A percentile compares a stretch with the other conserved stretches of the same genome.
Conservation (phyloP, 2,329 filamentous ascomycete genomes). For the Thelonectria blattea region DNA sequence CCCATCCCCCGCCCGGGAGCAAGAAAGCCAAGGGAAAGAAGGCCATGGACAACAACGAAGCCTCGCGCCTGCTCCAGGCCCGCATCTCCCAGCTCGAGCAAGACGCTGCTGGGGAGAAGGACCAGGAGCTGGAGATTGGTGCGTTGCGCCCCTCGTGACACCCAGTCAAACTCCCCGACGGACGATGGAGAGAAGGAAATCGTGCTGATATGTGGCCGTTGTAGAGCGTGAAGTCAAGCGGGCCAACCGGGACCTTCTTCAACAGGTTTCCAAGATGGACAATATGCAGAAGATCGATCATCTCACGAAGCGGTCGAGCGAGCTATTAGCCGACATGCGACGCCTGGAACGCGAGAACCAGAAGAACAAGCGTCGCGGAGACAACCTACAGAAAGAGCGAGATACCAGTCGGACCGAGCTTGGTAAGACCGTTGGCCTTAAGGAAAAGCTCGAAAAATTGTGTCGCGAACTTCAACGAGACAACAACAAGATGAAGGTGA, state of each 20-base stretch:
- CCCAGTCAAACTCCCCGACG: constrained; percentile 16
- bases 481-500: constrained; percentile 96
- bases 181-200: constrained; percentile 16
- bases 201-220: constrained; percentile 38
- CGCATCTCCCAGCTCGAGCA: constrained; percentile 96
- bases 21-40: constrained; percentile 91
- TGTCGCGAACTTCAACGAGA: constrained; percentile 94
- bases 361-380: constrained; percentile 94
- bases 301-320: constrained; percentile 88
- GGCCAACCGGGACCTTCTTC: constrained; percentile 87
- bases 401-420: constrained; percentile 87
- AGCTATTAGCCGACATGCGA: constrained; percentile 94
- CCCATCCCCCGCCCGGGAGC: constrained; percentile 48
- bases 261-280: constrained; percentile 88
- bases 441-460: constrained; percentile 96
- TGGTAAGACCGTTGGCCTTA: constrained; percentile 87
- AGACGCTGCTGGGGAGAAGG: constrained; percentile 91
- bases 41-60: constrained; percentile 82
- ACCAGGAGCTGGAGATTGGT: constrained; percentile 96
- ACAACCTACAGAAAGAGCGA: constrained; percentile 95
- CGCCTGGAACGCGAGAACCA: constrained; percentile 90
- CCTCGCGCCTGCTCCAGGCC: constrained; percentile 87
- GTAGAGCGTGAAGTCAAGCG: constrained; percentile 92
- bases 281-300: constrained; percentile 91
- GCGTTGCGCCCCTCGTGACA: constrained; percentile 44